Evolutionary conservation across 306 rosid genomes (phyloP).

Genomic region (Inga leiocalycina): DNA sequence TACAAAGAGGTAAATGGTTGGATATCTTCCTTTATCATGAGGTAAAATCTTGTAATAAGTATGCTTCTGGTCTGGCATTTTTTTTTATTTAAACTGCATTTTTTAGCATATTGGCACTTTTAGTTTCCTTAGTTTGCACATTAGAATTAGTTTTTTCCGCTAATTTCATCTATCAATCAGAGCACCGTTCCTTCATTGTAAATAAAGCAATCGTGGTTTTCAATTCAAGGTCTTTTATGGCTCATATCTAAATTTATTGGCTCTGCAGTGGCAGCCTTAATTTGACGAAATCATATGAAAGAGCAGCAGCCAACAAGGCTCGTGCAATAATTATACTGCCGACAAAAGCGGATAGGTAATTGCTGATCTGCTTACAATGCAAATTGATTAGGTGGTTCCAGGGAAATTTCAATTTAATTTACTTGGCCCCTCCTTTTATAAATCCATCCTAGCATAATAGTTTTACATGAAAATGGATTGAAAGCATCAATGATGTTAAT

Average conservation of each 20-base stretch:
- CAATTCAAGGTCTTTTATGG: too few species aligned
- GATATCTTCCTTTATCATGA: slow-evolving; percentile 22
- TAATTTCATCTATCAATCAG: neutral
- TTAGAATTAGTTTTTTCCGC: neutral
- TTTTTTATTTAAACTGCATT: neutral
- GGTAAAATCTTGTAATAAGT: neutral
- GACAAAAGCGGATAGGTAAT: slow-evolving; percentile 88
- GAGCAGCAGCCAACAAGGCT: slow-evolving; percentile 54
- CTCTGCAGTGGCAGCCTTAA: slow-evolving; percentile 63
- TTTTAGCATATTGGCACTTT: neutral
- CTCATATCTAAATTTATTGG: neutral
- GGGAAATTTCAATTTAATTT: slow-evolving; percentile 28
- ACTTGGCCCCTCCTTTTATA: slow-evolving; percentile 12
- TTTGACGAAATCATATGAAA: slow-evolving; percentile 12
- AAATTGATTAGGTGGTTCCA: slow-evolving; percentile 1
- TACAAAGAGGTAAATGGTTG: slow-evolving; percentile 76
- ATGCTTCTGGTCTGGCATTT: neutral
- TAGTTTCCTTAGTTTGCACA: neutral
- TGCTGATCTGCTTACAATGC: slow-evolving; percentile 31
- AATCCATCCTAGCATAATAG: slow-evolving; percentile 2
- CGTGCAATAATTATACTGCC: slow-evolving; percentile 94
- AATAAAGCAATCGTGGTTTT: neutral
- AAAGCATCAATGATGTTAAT: neutral
- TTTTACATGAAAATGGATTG: neutral
- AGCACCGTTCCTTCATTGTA: neutral